Evolutionary conservation across 2,329 filamentous ascomycete species (phyloP), one percentile per base, ranked within the genome.

Genomic region (Nemania bipapillata): DNA sequence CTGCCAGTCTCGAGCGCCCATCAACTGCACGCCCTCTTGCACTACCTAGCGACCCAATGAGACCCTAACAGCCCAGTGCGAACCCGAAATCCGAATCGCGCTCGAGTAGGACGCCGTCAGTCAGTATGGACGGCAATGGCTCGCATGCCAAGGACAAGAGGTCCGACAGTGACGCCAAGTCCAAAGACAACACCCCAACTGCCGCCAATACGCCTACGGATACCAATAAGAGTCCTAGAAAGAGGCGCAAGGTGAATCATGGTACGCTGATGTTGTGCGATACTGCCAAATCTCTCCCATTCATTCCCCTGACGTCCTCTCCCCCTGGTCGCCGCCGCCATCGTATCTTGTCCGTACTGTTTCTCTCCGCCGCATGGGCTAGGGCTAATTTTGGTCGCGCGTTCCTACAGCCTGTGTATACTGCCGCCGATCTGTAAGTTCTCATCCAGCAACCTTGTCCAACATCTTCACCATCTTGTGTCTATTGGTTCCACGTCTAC

Each of bases 201-300:
- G 73, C 75, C 68, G 73, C 74, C 74, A 71, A 69, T 56, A 75
- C 75, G 57, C 72, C 76, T 65, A 76, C 79, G 32, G 76, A 77
- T 74, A 69, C 73, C 74, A 77, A 75, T 74, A 76, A 87, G 80
- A 92, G 89, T 79, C 90, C 91, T 56, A 94, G 93, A 84, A 94
- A 94, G 86, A 87, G 92, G 83, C 91, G 92, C 85, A 95, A 95
- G 84, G 92, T 95, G 75, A 94, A 94, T 84, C 92, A 95, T 83
- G 92, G 92, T 94, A 88, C 83, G 90, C 81, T 84, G 90, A 81
- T 84, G 90, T 80, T 74, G 66, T 77, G 73, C 73, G 71, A 75
- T 74, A 74, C 71, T 71, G 66, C 68, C 72, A 67, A 66, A 70
- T 68, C 68, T 70, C 68, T 73, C 70, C 71, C 70, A 72, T 72